A percentile compares a stretch with the other conserved stretches of the same genome.
These are phyloP conservation scores for Pinus taeda DNA, from an alignment of 75 land plant genomes.

Conservation along the genomic window DNA sequence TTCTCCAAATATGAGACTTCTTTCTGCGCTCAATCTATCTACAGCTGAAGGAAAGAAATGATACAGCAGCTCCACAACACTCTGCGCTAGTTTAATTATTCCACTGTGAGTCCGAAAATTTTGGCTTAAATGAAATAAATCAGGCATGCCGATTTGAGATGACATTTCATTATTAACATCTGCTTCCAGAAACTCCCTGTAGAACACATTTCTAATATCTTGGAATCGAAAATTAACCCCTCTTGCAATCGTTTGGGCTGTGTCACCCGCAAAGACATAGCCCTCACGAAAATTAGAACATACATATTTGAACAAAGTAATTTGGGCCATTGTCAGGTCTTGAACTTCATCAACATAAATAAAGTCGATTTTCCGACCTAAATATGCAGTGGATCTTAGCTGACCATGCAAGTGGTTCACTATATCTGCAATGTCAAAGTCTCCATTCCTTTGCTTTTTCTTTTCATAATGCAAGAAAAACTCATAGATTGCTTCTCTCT, in stretches of 20 bases:
- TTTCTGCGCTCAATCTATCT: constrained; percentile 53
- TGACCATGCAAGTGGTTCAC: constrained; percentile 54
- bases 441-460: constrained; percentile 32
- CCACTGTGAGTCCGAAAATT: constrained; percentile 67
- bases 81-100: constrained; percentile 47
- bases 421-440: constrained; percentile 64
- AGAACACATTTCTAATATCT: constrained; percentile 57
- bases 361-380: constrained; percentile 46
- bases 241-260: constrained; percentile 76
- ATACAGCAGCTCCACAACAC: constrained; percentile 45
- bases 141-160: constrained; percentile 23
- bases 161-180: background rate
- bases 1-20: constrained; percentile 58
- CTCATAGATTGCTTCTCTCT: constrained; percentile 55
- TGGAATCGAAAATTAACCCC: constrained; percentile 71
- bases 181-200: constrained; percentile 41
- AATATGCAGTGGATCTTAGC: constrained; percentile 22
- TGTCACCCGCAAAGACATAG: constrained; percentile 78
- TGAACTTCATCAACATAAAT: constrained; percentile 78
- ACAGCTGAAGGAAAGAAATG: constrained; percentile 53
- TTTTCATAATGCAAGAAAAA: constrained; percentile 65
- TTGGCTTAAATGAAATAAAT: constrained; percentile 38
- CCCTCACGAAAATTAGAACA: constrained; percentile 52
- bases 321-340: constrained; percentile 62
- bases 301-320: constrained; percentile 52